A percentile compares a stretch with the other conserved stretches of the same genome.
Conservation (phyloP, 2,329 filamentous ascomycete species). For the Teratosphaeria destructans region DNA sequence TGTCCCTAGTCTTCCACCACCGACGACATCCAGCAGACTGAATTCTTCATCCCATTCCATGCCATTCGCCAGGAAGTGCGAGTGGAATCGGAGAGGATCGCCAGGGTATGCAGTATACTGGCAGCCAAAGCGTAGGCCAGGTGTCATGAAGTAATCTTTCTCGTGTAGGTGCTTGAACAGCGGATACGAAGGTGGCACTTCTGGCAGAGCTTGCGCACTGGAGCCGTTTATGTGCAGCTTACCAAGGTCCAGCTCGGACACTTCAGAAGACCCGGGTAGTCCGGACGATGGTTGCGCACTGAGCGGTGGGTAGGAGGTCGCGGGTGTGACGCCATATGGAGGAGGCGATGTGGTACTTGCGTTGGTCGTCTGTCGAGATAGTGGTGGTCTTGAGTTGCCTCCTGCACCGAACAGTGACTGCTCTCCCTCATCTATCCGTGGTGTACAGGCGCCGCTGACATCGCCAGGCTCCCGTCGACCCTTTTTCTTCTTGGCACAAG, state of each 20-base stretch:
- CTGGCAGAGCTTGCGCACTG: constrained; percentile 10
- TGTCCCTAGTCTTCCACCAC: constrained; percentile 77
- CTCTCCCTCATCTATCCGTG: constrained; percentile 8
- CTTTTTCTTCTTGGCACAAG: constrained; percentile 9
- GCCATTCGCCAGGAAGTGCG: constrained; percentile 80
- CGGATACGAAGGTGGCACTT: constrained; percentile 50
- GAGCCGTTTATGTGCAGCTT: not conserved
- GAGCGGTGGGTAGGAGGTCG: constrained; percentile 39
- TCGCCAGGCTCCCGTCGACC: constrained; percentile 1
- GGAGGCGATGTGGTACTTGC: constrained; percentile 3
- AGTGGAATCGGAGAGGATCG: constrained; percentile 88
- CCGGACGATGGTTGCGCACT: constrained; percentile 3
- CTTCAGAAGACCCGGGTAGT: not conserved
- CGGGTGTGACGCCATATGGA: constrained; percentile 35
- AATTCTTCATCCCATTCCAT: constrained; percentile 83
- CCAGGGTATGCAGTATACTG: constrained; percentile 93
- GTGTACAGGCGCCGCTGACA: not conserved
- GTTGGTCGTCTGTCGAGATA: not conserved
- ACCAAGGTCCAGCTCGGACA: not conserved
- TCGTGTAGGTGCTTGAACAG: constrained; percentile 73
- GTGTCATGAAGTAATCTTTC: constrained; percentile 75
- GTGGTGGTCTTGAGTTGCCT: not conserved
- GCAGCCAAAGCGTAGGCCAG: constrained; percentile 87
- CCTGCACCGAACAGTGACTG: constrained; percentile 17
- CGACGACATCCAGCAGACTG: constrained; percentile 72